These are phyloP conservation scores for Fusarium temperatum DNA, from an alignment of 2,329 filamentous ascomycete species.

Conservation along the genomic window DNA sequence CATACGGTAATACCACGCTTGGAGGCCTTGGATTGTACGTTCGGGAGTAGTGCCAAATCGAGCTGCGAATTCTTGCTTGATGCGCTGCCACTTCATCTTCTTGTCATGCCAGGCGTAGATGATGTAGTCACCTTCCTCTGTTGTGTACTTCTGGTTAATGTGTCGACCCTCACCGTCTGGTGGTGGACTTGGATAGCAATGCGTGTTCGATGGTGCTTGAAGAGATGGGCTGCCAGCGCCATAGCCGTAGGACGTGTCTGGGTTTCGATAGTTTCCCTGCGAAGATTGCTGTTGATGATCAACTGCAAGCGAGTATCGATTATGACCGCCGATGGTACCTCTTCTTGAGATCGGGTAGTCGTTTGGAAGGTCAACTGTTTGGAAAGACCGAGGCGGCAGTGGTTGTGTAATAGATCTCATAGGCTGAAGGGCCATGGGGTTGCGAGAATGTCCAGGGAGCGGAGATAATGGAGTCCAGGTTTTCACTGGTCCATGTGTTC, in stretches of 20 bases:
- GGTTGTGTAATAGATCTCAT: slow-evolving; percentile 14
- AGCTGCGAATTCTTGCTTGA: slow-evolving; percentile 52
- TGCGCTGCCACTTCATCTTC: slow-evolving; percentile 54
- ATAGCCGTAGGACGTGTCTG: slow-evolving; percentile 38
- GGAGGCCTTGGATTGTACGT: slow-evolving; percentile 52
- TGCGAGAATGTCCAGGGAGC: slow-evolving; percentile 37
- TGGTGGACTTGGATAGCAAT: slow-evolving; percentile 49
- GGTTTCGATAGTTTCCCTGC: slow-evolving; percentile 29
- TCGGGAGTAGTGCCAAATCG: slow-evolving; percentile 51
- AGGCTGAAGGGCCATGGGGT: slow-evolving; percentile 38
- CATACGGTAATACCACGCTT: slow-evolving; percentile 56
- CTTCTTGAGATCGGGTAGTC: slow-evolving; percentile 20
- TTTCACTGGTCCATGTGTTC: slow-evolving; percentile 43
- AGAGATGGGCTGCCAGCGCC: slow-evolving; percentile 37
- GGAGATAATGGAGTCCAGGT: slow-evolving; percentile 44
- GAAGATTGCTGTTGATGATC: slow-evolving; percentile 31
- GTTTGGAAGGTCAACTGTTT: slow-evolving; percentile 10
- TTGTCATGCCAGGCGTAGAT: slow-evolving; percentile 56
- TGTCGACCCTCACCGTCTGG: slow-evolving; percentile 50
- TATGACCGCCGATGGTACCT: slow-evolving; percentile 23
- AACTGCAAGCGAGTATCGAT: slow-evolving; percentile 28
- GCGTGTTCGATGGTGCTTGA: slow-evolving; percentile 34
- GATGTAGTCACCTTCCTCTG: slow-evolving; percentile 55
- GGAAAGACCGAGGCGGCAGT: slow-evolving; percentile 27
- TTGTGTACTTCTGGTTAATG: slow-evolving; percentile 56